A percentile compares a stretch with the other conserved stretches of the same genome.
Evolutionary conservation across 345 rosid genomes (phyloP).

Genomic region (Nephelium lappaceum): DNA sequence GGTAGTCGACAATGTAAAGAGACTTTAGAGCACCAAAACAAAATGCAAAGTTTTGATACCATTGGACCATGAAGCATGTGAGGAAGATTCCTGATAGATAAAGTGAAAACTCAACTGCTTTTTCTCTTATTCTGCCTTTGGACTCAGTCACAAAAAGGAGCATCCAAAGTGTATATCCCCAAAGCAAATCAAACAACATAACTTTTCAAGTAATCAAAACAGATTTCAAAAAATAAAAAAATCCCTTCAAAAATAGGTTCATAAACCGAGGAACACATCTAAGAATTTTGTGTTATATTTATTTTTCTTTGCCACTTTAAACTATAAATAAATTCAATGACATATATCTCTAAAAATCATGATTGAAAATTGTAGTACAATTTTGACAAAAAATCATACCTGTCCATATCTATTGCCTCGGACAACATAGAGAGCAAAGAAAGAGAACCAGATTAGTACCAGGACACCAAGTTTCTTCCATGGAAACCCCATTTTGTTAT

Average conservation of each 20-base stretch:
- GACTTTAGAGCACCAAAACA: not conserved
- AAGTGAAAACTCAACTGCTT: not conserved
- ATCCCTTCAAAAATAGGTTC: not conserved
- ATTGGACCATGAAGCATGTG: conserved; percentile 18
- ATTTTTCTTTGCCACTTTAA: not conserved
- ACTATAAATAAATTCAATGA: not conserved
- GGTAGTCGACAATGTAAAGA: not conserved
- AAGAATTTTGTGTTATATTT: not conserved
- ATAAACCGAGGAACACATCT: not conserved
- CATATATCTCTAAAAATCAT: not conserved
- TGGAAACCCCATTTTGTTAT: conserved; percentile 42
- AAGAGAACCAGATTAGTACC: conserved; percentile 71
- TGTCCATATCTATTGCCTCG: conserved; percentile 70
- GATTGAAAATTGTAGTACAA: not conserved
- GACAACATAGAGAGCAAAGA: conserved; percentile 64
- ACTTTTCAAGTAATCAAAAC: not conserved
- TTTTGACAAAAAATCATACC: conserved; percentile 34
- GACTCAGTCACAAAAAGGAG: not conserved
- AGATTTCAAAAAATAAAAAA: too few species aligned
- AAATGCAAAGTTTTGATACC: not conserved
- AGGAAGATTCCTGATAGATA: conserved; percentile 7
- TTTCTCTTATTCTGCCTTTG: not conserved
- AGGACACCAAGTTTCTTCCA: conserved; percentile 70
- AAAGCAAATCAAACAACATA: not conserved
- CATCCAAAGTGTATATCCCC: not conserved